Evolutionary conservation across 805 yeast species (phyloP).

Genomic region (Wickerhamomyces bovis): DNA sequence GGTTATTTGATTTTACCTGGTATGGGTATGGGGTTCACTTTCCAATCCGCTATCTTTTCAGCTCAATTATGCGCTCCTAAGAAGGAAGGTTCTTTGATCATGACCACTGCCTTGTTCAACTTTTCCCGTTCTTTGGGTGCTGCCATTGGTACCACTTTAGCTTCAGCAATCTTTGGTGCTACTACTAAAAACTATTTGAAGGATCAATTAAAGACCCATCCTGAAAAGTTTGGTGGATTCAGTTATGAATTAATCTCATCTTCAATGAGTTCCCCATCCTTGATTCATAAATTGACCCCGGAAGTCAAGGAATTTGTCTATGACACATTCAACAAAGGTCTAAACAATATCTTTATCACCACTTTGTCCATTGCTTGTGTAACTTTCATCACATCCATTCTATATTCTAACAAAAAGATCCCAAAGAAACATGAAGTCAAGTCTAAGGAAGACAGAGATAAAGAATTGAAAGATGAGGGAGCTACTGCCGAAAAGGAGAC

Average conservation of each 20-base stretch:
- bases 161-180: constrained; percentile 33
- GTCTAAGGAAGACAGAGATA: neutral
- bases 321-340: constrained; percentile 28
- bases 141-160: constrained; percentile 33
- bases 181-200: constrained; percentile 19
- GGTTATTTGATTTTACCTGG: constrained; percentile 35
- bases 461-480: neutral
- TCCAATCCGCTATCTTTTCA: constrained; percentile 29
- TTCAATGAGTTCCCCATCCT: neutral
- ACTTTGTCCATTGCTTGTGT: constrained; percentile 31
- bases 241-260: constrained; percentile 3
- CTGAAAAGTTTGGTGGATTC: constrained; percentile 37
- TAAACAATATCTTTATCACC: constrained; percentile 36
- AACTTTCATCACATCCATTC: constrained; percentile 28
- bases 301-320: constrained; percentile 12
- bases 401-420: constrained; percentile 36
- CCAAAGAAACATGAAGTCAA: constrained; percentile 25
- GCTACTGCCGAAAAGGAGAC: neutral
- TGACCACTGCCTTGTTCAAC: constrained; percentile 38
- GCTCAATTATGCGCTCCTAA: constrained; percentile 40
- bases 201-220: neutral
- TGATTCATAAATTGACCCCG: neutral
- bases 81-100: constrained; percentile 38
- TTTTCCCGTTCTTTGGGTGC: constrained; percentile 38
- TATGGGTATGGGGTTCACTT: constrained; percentile 28